Base-by-base conservation (phyloP, 192 early-diverging fungal genomes). In the Chytriomyces confervae region DNA sequence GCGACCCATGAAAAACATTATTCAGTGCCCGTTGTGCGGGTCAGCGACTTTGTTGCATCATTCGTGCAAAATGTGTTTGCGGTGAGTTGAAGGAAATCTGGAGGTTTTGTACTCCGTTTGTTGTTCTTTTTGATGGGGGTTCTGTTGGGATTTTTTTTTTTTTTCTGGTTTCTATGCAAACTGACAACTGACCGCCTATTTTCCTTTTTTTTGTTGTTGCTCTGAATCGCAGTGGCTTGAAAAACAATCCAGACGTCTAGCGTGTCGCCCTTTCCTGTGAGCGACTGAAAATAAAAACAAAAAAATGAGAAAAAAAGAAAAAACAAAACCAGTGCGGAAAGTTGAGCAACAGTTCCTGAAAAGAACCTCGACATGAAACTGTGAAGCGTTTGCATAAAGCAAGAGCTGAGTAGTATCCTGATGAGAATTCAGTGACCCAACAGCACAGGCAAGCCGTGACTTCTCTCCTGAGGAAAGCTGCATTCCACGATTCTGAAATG, bases 1-100 rank as follows among this genome's bases (percentile, higher is more conserved):
- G 47, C 80, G 81, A n/a, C 84, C 84, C 23, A 61, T 80, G 71
- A 74, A 80, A 7, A 83, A 86, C 70, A 80, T 84, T 61, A 62
- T 75, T 6, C 82, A 87, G 46, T 97, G 96, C 77, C 91, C 89
- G 27, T 90, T 88, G 66, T 97, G 96, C 72, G 94, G 94, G 6
- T 81, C 86, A 29, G 82, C 88, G 27, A 91, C 92, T 72, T 82
- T 94, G 18, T 73, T 88, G 73, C 92, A 95, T 50, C 94, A 96
- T 75, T 84, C 94, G 29, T 97, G 95, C 84, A 60, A 74, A 53
- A 45, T 46, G 6, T 86, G 84, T 66, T 24, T 80, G 49, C 18
- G 43, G 72, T 75, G 47, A 57, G 13, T 57, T 2, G 13, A 13
- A 57, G 13, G 16, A 57, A 57, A 20, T 20, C 24, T 27, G 24